Evolutionary conservation across 306 rosid species (phyloP), one percentile per base, ranked within the genome.

Genomic region (Oxytropis ochrocephala): DNA sequence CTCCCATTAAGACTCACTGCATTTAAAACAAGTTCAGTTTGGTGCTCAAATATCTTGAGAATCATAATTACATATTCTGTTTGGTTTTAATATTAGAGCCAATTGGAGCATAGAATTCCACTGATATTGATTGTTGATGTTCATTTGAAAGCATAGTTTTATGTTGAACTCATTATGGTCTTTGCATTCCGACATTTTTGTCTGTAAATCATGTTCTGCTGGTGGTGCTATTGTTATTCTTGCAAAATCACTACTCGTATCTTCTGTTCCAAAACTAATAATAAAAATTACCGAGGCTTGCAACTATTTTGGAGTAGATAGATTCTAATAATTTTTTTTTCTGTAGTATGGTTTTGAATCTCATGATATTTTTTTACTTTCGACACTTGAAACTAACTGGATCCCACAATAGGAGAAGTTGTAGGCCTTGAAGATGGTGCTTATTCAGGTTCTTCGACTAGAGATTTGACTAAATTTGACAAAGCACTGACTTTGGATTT

Each of bases 1-100:
- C 59, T 53, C n/a, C 80, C 56, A 61, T 30, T 51, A 44, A 11
- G 53, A n/a, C n/a, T n/a, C n/a, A 41, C 33, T 41, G 51, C 41
- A 49, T 57, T 11, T 60, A 6, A 52, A n/a, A n/a, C n/a, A n/a
- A n/a, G n/a, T 30, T 56, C 57, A 43, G n/a, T 47, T 11, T 39
- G 11, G 2, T 7, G 60, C 21, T 48, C 52, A n/a, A 36, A 38
- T 38, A 1, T 35, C 21, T 6, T 17, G 11, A 7, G 64, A 51
- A 41, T 41, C 48, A 27, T 38, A 64, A 52, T 30, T 19, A 27
- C 19, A 35, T 9, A 6, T 44, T 30, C 50, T 2, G 41, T 32
- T 29, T 41, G 66, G 7, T 2, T 53, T 47, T 63, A 53, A 24
- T 43, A 10, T 35, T 43, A 33, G 68, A 66, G 56, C 47, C 51